A percentile compares a stretch with the other conserved stretches of the same genome.
Evolutionary conservation across 352 stramenopile species (phyloP).

Genomic region (Globisporangium viniferum): DNA sequence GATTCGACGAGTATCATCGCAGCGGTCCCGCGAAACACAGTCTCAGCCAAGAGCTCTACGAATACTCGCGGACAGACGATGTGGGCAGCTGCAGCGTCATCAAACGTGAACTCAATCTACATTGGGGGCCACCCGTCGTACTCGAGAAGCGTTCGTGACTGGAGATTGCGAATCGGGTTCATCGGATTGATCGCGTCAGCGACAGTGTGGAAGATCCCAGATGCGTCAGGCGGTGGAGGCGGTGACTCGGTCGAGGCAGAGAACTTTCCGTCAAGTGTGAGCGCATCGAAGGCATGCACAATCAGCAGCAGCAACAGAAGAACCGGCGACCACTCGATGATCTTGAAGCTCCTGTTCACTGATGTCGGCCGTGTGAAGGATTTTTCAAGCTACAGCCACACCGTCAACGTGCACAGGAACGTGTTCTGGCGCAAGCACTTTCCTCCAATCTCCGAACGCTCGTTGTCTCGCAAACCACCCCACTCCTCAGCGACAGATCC

Average conservation of each 20-base stretch:
- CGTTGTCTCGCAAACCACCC: background rate
- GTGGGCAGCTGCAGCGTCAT: constrained; percentile 10
- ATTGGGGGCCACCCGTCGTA: constrained; percentile 52
- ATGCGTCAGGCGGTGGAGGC: background rate
- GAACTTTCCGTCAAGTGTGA: background rate
- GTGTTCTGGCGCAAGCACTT: constrained; percentile 55
- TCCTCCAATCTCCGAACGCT: constrained; percentile 26
- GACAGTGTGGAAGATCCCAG: constrained; percentile 18
- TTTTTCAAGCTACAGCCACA: constrained; percentile 29
- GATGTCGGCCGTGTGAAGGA: constrained; percentile 31
- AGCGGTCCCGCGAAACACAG: background rate
- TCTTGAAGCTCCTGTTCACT: constrained; percentile 21
- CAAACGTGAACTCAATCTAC: constrained; percentile 41
- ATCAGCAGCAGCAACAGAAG: background rate
- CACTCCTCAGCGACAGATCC: background rate
- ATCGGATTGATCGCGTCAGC: constrained; percentile 40
- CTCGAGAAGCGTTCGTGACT: constrained; percentile 41
- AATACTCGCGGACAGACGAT: constrained; percentile 16
- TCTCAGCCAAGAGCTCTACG: background rate
- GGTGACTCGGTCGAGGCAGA: background rate
- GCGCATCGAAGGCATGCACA: background rate
- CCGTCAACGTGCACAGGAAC: constrained; percentile 39
- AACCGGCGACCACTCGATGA: background rate
- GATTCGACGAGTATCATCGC: constrained; percentile 41
- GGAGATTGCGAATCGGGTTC: constrained; percentile 47